Percentiles rank a stretch among this genome's conserved stretches.
phyloP scores from a whole-genome alignment of 1,284 basidiomycete genomes.

The Afroboletus lepidellus region DNA sequence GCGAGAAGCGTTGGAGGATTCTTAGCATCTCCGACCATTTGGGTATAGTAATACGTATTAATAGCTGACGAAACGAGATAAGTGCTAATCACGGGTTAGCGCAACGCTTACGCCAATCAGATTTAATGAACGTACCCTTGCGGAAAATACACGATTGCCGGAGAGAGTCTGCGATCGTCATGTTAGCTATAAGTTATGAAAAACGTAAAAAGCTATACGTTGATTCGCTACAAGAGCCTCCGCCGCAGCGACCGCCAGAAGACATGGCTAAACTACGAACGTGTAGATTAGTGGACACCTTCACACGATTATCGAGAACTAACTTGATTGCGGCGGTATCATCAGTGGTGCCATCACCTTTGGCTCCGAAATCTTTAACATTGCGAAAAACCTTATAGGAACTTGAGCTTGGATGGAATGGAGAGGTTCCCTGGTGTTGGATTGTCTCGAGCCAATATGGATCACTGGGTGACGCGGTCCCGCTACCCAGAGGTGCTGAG shows the following conservation, averaged over 20 bases:
- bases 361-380: conserved; percentile 33
- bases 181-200: not conserved
- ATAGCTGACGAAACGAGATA: conserved; percentile 52
- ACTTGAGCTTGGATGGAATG: conserved; percentile 53
- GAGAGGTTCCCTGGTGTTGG: conserved; percentile 58
- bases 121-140: conserved; percentile 15
- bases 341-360: conserved; percentile 30
- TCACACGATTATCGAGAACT: not conserved
- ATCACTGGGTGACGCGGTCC: conserved; percentile 18
- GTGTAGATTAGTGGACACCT: conserved; percentile 1
- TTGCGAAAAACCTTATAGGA: conserved; percentile 63
- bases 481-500: conserved; percentile 14
- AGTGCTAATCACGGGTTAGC: conserved; percentile 25
- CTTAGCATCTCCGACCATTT: conserved; percentile 48
- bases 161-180: conserved; percentile 22
- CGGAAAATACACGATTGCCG: conserved; percentile 31
- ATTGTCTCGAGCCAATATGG: conserved; percentile 61
- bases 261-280: conserved; percentile 27
- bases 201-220: conserved; percentile 16
- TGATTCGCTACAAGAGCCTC: conserved; percentile 13
- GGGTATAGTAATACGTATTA: conserved; percentile 51
- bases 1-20: conserved; percentile 49
- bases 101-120: not conserved
- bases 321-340: conserved; percentile 33
- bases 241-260: conserved; percentile 25